These are phyloP conservation scores for Penicillium capsulatum DNA, from an alignment of 2,329 filamentous ascomycete genomes.

Conservation along the genomic window DNA sequence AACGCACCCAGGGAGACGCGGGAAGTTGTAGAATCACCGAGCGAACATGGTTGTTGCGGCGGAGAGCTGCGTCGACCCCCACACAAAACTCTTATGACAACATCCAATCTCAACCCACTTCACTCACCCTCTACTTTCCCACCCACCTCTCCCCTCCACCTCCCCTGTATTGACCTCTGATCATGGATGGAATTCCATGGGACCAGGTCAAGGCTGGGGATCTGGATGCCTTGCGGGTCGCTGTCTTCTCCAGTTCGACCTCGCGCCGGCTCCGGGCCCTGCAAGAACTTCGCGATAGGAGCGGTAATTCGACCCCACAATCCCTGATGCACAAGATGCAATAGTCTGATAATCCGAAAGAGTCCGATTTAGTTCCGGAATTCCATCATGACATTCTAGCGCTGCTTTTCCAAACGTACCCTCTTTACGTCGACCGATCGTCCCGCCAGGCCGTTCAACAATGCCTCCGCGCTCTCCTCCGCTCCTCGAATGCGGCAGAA, in stretches of 20 bases:
- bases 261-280: conserved; percentile 39
- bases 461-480: conserved; percentile 68
- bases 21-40: conserved; percentile 16
- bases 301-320: conserved; percentile 30
- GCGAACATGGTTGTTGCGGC: conserved; percentile 18
- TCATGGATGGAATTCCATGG: conserved; percentile 45
- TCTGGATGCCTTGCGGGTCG: conserved; percentile 38
- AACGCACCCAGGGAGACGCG: background rate
- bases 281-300: conserved; percentile 44
- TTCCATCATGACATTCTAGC: conserved; percentile 53
- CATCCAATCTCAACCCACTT: conserved; percentile 29
- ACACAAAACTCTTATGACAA: conserved; percentile 43
- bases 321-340: conserved; percentile 1
- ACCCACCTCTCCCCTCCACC: conserved; percentile 26
- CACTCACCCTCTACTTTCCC: conserved; percentile 16
- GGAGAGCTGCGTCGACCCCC: conserved; percentile 20
- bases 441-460: conserved; percentile 79
- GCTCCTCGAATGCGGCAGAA: conserved; percentile 51
- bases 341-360: conserved; percentile 25
- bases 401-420: conserved; percentile 80
- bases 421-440: conserved; percentile 77
- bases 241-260: conserved; percentile 43
- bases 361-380: conserved; percentile 31
- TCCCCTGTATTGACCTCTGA: conserved; percentile 29
- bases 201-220: conserved; percentile 43